Evolutionary conservation across 2,329 filamentous ascomycete genomes (phyloP), one percentile per base, ranked within the genome.

Genomic region (Pseudogymnoascus sp.): DNA sequence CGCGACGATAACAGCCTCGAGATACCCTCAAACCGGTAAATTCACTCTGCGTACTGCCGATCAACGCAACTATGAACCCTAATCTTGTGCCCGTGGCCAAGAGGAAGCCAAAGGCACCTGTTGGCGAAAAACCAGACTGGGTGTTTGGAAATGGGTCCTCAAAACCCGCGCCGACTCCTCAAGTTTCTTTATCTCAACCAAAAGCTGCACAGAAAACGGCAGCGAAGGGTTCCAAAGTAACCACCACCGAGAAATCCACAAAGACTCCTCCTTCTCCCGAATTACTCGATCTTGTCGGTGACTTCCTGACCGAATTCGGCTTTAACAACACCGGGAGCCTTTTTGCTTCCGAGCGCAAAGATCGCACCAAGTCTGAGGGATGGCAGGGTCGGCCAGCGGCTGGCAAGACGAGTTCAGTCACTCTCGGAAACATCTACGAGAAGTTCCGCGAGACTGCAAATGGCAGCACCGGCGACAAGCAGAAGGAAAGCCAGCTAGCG

Each of bases 251-350:
- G 33, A 53, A 66, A 35, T 62, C 68, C 38, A 35, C 66, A 8
- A 69, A 69, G 60, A 38, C 72, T 28, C 71, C 76, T 53, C 78
- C 83, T 25, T 80, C 87, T 4, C 73, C 80, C 28, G 80, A 88
- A 72, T 76, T 91, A 36, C 76, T 91, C 70, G 82, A 85, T 63
- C 76, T 90, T 14, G 80, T 91, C 68, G 83, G 84, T 64, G 74
- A 75, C 20, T 91, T 91, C 72, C 78, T 91, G 58, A 79, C 80
- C 41, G 80, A 86, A 50, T 80, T 88, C 71, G 81, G 83, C n/a
- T 88, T 89, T 68, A 73, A 78, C 57, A 77, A 78, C 62, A 82
- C 88, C 50, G 82, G 81, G 68, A 76, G 79, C 62, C 81, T 83
- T 4, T 87, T 91, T 69, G 77, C 78, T 67, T 83, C 85, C 70